These are phyloP conservation scores for Chaetomium globosum DNA, from an alignment of 2,329 filamentous ascomycete genomes.

Conservation along the genomic window DNA sequence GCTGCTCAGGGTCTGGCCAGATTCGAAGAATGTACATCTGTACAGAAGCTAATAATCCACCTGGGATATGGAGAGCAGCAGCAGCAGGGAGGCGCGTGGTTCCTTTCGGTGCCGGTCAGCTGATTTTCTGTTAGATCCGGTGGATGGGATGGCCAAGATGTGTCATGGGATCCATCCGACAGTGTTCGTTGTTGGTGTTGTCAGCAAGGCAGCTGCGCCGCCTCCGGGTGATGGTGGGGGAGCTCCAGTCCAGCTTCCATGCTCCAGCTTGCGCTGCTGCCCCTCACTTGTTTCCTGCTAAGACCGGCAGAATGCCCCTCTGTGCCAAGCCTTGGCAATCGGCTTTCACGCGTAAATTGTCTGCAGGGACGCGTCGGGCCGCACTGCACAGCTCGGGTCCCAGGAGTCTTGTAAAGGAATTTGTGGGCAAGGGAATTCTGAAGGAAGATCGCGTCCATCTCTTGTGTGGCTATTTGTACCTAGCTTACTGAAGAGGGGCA, in stretches of 20 bases:
- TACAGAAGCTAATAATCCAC: not conserved
- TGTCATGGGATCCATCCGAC: conserved; percentile 28
- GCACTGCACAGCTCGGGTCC: not conserved
- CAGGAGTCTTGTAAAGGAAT: not conserved
- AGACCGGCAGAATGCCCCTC: conserved; percentile 28
- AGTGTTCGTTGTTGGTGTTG: conserved; percentile 12
- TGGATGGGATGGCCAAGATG: conserved; percentile 28
- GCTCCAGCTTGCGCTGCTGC: not conserved
- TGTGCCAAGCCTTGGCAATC: conserved; percentile 6
- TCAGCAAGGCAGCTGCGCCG: conserved; percentile 23
- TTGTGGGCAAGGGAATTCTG: not conserved
- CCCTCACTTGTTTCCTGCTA: conserved; percentile 10
- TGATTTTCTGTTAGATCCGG: conserved; percentile 24
- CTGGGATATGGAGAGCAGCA: not conserved
- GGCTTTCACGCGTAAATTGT: conserved; percentile 27
- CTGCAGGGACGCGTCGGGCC: conserved; percentile 31
- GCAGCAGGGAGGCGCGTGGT: not conserved
- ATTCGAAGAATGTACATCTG: not conserved
- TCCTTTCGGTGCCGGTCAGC: conserved; percentile 26
- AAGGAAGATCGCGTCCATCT: not conserved
- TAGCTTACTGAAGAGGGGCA: not conserved
- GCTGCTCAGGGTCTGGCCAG: not conserved
- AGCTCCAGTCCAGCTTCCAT: conserved; percentile 19
- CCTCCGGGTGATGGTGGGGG: conserved; percentile 15
- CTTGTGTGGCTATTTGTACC: not conserved